Evolutionary conservation across 2,329 filamentous ascomycete species (phyloP).

Genomic region (Arthrobotrys sphaeroides): DNA sequence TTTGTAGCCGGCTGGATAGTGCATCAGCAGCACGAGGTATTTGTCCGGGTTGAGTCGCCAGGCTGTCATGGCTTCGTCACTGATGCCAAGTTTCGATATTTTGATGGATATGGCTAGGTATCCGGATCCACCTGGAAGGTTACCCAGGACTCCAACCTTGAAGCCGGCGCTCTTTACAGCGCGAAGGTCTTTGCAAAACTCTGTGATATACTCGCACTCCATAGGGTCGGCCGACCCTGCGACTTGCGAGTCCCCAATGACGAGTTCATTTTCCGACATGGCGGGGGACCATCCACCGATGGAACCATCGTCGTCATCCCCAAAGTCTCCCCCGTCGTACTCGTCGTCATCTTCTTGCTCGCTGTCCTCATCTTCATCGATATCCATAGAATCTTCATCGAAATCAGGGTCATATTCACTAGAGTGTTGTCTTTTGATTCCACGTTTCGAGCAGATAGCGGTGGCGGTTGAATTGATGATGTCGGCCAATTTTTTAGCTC

Average conservation of each 20-base stretch:
- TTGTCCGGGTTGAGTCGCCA: constrained; percentile 76
- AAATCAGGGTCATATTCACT: constrained; percentile 54
- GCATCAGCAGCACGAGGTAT: constrained; percentile 78
- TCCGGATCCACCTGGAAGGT: constrained; percentile 63
- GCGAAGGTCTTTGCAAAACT: constrained; percentile 70
- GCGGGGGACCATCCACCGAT: constrained; percentile 55
- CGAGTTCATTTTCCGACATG: constrained; percentile 50
- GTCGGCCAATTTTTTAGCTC: constrained; percentile 21
- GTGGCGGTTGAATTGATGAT: constrained; percentile 37
- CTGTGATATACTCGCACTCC: constrained; percentile 43
- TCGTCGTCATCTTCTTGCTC: constrained; percentile 60
- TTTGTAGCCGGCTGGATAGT: constrained; percentile 71
- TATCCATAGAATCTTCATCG: constrained; percentile 58
- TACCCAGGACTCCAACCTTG: constrained; percentile 70
- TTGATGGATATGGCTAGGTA: constrained; percentile 75
- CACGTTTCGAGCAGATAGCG: constrained; percentile 37
- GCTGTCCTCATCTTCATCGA: constrained; percentile 59
- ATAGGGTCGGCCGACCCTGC: constrained; percentile 44
- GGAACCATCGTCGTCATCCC: constrained; percentile 60
- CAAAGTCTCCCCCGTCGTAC: constrained; percentile 60
- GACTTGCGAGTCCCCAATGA: constrained; percentile 34
- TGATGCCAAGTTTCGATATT: constrained; percentile 75
- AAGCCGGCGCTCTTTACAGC: constrained; percentile 73
- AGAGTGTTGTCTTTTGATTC: constrained; percentile 57
- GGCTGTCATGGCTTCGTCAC: constrained; percentile 77